Conservation (phyloP, 257 asterid species). For the Asclepias syriaca region DNA sequence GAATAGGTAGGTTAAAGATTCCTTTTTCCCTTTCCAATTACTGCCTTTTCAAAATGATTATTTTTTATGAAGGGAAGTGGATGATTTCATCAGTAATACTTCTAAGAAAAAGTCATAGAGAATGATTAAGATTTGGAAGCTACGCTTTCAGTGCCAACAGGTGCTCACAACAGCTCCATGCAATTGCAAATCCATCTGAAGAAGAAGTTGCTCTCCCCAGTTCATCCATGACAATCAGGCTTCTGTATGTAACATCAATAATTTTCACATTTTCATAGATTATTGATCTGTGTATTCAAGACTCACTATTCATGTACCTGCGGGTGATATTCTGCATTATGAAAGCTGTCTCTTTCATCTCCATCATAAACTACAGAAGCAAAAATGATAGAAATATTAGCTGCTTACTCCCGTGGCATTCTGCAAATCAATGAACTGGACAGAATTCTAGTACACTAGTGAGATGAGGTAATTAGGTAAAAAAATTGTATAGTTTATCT, state of each 20-base stretch:
- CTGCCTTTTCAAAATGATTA: neutral
- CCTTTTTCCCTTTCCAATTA: neutral
- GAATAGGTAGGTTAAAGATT: neutral
- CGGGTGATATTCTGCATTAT: slow-evolving; percentile 86
- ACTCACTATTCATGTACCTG: slow-evolving; percentile 36
- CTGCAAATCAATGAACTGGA: neutral
- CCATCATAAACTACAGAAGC: slow-evolving; percentile 84
- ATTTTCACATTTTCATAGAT: slow-evolving; percentile 4
- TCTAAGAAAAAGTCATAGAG: slow-evolving; percentile 3
- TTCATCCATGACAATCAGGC: slow-evolving; percentile 94
- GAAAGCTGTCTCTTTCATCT: slow-evolving; percentile 96
- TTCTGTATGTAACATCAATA: slow-evolving; percentile 46
- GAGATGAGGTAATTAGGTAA: neutral
- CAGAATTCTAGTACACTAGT: neutral
- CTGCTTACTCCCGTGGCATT: neutral
- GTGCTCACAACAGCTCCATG: slow-evolving; percentile 98
- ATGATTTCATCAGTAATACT: neutral
- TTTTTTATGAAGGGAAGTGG: neutral
- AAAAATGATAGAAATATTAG: slow-evolving; percentile 7
- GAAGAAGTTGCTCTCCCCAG: slow-evolving; percentile 98
- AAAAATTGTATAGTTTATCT: neutral
- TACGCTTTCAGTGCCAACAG: slow-evolving; percentile 82
- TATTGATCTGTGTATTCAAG: neutral
- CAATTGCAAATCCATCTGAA: slow-evolving; percentile 91
- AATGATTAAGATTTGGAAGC: slow-evolving; percentile 9